Evolutionary conservation across 140 eudicot species (phyloP).

Genomic region (Oenanthe javanica): DNA sequence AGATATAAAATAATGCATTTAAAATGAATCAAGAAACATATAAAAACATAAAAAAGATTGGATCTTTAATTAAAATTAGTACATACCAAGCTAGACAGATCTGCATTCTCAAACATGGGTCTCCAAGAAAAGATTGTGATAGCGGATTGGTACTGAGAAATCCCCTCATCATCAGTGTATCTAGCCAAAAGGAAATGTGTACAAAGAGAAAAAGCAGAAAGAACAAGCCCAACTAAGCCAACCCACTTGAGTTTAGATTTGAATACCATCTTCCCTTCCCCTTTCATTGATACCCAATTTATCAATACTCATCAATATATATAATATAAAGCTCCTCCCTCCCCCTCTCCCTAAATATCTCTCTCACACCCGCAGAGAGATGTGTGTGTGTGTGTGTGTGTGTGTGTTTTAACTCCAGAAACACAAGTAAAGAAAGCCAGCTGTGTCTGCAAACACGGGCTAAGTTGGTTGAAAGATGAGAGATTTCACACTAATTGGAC

Average conservation of each 20-base stretch:
- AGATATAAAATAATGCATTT: not conserved
- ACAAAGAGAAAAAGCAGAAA: constrained; percentile 78
- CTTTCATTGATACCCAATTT: constrained; percentile 46
- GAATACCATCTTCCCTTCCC: constrained; percentile 71
- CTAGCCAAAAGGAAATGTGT: constrained; percentile 83
- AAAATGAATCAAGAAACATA: not conserved
- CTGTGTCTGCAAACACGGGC: not conserved
- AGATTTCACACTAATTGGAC: not conserved
- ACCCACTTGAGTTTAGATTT: constrained; percentile 75
- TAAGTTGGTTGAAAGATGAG: not conserved
- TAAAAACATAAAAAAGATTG: constrained; percentile 13
- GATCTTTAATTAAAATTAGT: constrained; percentile 38
- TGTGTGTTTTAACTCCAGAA: not conserved
- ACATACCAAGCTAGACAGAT: constrained; percentile 64
- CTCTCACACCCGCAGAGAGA: not conserved
- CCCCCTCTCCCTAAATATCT: not conserved
- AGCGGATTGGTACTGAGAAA: constrained; percentile 62
- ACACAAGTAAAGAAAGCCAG: not conserved
- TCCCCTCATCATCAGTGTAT: constrained; percentile 40
- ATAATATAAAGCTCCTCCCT: not conserved
- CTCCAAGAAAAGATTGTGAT: constrained; percentile 88
- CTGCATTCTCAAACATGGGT: constrained; percentile 61
- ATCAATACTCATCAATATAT: constrained; percentile 7
- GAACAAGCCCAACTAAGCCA: constrained; percentile 67
- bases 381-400: not conserved